phyloP scores from a whole-genome alignment of 1,284 basidiomycete genomes.

The Waitea zeae region DNA sequence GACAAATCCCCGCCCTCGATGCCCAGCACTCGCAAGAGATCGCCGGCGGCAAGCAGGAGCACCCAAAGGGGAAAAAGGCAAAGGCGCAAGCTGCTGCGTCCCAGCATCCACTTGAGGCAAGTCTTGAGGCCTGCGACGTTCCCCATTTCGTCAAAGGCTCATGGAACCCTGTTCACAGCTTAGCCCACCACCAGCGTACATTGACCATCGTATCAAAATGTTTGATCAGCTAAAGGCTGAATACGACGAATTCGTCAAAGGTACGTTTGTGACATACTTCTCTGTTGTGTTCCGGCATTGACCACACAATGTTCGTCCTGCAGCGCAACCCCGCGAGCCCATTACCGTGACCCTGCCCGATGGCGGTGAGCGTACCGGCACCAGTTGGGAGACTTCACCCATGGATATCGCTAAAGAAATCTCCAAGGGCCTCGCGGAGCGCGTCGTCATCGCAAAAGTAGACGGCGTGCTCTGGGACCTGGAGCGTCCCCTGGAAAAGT shows the following conservation, averaged over 20 bases:
- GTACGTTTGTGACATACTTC: slow-evolving; percentile 25
- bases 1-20: slow-evolving; percentile 16
- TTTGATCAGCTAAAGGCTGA: slow-evolving; percentile 84
- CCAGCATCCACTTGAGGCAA: slow-evolving; percentile 45
- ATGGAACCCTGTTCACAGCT: slow-evolving; percentile 32
- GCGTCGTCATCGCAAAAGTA: slow-evolving; percentile 85
- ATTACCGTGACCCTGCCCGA: slow-evolving; percentile 83
- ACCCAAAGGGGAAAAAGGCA: slow-evolving; percentile 36
- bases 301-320: not conserved
- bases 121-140: no score
- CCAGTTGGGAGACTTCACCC: slow-evolving; percentile 93
- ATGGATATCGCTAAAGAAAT: slow-evolving; percentile 83
- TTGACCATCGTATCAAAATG: slow-evolving; percentile 80
- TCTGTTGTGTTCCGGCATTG: not conserved
- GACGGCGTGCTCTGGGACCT: slow-evolving; percentile 88
- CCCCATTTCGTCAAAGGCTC: not conserved
- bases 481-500: slow-evolving; percentile 79
- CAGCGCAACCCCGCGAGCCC: slow-evolving; percentile 73
- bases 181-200: slow-evolving; percentile 72
- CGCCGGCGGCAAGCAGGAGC: no score
- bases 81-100: slow-evolving; percentile 22
- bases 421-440: slow-evolving; percentile 79
- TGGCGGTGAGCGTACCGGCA: slow-evolving; percentile 71
- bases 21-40: slow-evolving; percentile 15
- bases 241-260: slow-evolving; percentile 67